Percentiles rank a stretch among this genome's conserved stretches.
These are phyloP conservation scores for Lomentospora prolificans DNA, from an alignment of 2,329 filamentous ascomycete genomes.

Conservation along the genomic window DNA sequence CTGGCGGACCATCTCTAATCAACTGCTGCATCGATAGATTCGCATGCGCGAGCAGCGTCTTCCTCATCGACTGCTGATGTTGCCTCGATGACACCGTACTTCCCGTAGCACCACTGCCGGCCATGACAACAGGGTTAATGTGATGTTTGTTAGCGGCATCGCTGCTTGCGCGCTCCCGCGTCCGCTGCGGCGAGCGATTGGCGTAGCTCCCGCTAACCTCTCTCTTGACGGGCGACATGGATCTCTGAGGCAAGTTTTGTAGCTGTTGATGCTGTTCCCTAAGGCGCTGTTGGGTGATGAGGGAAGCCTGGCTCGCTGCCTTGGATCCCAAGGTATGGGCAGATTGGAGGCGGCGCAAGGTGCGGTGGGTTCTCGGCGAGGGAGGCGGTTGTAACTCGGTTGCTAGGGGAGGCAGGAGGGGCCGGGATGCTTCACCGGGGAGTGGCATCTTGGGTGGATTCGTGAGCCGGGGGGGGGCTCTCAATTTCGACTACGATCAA, in stretches of 20 bases:
- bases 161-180: constrained; percentile 59
- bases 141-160: constrained; percentile 41
- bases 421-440: background rate
- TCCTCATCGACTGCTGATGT: constrained; percentile 14
- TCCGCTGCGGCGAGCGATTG: constrained; percentile 33
- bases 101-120: background rate
- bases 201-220: constrained; percentile 18
- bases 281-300: constrained; percentile 55
- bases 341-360: constrained; percentile 64
- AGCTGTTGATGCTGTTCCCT: constrained; percentile 30
- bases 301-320: constrained; percentile 37
- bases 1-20: constrained; percentile 68
- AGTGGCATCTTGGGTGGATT: background rate
- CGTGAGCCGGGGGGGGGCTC: background rate
- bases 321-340: constrained; percentile 59
- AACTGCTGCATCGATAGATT: constrained; percentile 60
- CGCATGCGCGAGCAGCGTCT: constrained; percentile 39
- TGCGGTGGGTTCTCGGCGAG: constrained; percentile 56
- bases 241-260: constrained; percentile 21
- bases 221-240: constrained; percentile 24
- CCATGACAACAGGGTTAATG: constrained; percentile 11
- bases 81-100: background rate
- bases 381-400: constrained; percentile 44
- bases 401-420: constrained; percentile 1
- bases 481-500: no score